Conservation (phyloP, 129 eudicot species). For the Helichrysum umbraculigerum region DNA sequence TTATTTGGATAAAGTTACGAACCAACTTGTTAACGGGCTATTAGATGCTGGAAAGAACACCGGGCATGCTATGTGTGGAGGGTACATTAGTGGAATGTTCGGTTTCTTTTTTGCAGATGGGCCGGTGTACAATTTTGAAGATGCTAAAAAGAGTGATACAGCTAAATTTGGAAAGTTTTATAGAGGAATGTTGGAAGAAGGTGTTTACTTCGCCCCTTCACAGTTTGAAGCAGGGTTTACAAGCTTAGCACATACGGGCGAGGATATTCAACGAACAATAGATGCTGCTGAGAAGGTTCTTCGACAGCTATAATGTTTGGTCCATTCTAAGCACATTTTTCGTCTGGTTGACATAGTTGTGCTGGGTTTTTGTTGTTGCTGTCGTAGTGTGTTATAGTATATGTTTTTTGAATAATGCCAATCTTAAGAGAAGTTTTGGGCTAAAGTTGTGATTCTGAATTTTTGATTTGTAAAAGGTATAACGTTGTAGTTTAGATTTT, state of each 20-base stretch:
- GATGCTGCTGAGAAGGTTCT: conserved; percentile 87
- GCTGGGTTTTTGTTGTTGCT: too few relatives aligned
- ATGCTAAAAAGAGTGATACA: conserved; percentile 82
- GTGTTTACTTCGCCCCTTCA: conserved; percentile 90
- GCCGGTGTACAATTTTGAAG: conserved; percentile 76
- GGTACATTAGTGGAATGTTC: conserved; percentile 78
- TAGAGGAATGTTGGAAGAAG: conserved; percentile 90
- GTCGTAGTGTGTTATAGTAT: too few relatives aligned
- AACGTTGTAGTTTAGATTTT: too few relatives aligned
- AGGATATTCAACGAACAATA: conserved; percentile 76
- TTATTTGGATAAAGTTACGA: conserved; percentile 56
- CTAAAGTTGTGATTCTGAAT: too few relatives aligned
- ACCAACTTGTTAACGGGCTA: conserved; percentile 61
- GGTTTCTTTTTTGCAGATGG: conserved; percentile 88
- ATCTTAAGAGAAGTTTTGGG: too few relatives aligned
- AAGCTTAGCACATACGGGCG: conserved; percentile 68
- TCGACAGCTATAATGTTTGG: conserved; percentile 38
- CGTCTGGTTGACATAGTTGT: too few relatives aligned
- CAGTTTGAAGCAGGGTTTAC: conserved; percentile 97
- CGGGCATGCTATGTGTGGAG: conserved; percentile 79
- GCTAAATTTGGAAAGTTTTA: conserved; percentile 70
- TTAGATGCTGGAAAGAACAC: conserved; percentile 60
- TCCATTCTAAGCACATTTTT: too few relatives aligned
- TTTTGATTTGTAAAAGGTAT: too few relatives aligned
- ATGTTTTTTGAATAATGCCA: too few relatives aligned